Evolutionary conservation across 768 basidiomycete species (phyloP).

Genomic region (Nidularia pulvinata): DNA sequence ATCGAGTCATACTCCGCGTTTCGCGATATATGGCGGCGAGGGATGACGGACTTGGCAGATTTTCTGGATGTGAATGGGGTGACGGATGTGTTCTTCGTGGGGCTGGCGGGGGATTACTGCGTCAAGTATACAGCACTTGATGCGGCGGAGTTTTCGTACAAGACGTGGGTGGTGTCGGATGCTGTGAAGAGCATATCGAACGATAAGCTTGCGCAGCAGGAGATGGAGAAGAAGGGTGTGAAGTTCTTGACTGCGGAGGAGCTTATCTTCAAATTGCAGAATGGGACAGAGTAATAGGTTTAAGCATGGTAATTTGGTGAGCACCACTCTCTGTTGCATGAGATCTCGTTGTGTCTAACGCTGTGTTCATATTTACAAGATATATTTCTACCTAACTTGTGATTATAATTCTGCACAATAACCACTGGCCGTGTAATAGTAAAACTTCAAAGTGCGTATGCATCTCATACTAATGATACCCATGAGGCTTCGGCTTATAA

Average conservation of each 20-base stretch:
- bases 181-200: conserved; percentile 41
- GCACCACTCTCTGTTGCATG: too few relatives aligned
- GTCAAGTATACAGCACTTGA: conserved; percentile 63
- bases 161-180: conserved; percentile 48
- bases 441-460: too few relatives aligned
- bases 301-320: too few relatives aligned
- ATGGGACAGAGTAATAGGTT: too few relatives aligned
- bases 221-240: conserved; percentile 28
- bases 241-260: conserved; percentile 17
- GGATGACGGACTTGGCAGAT: conserved; percentile 44
- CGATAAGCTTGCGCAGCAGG: conserved; percentile 30
- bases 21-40: conserved; percentile 50
- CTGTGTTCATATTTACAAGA: too few relatives aligned
- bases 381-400: too few relatives aligned
- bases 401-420: too few relatives aligned
- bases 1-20: conserved; percentile 89
- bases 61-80: conserved; percentile 40
- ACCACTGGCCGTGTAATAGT: too few relatives aligned
- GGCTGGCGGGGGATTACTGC: conserved; percentile 81
- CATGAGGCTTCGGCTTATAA: too few relatives aligned
- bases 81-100: conserved; percentile 61
- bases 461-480: too few relatives aligned
- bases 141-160: conserved; percentile 45
- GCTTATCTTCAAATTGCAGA: conserved; percentile 6
- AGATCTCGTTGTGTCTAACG: too few relatives aligned